Conservation (phyloP, 176 grass and related monocot genomes). For the Pontederia paniculata region DNA sequence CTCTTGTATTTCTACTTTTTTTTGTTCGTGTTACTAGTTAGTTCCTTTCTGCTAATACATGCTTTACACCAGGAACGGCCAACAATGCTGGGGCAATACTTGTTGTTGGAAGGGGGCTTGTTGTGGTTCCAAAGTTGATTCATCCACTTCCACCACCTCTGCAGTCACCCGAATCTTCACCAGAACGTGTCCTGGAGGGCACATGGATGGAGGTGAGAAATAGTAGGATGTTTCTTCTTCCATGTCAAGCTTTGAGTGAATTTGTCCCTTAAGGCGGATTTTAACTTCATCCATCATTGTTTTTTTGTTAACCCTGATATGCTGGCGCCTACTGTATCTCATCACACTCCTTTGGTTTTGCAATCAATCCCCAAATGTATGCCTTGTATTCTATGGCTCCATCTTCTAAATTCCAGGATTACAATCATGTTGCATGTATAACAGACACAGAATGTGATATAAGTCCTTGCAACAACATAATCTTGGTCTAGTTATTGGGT, state of each 20-base stretch:
- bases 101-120: slow-evolving; percentile 82
- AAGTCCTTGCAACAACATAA: no score
- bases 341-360: no score
- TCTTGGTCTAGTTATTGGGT: no score
- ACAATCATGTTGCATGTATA: no score
- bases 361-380: no score
- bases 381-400: no score
- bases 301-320: no score
- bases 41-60: slow-evolving; percentile 13
- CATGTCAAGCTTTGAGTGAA: background rate
- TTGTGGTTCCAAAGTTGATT: slow-evolving; percentile 87
- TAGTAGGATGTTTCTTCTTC: background rate
- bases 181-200: slow-evolving; percentile 56
- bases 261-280: background rate
- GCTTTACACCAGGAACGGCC: slow-evolving; percentile 55
- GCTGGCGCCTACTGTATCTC: no score
- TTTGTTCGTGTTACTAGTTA: background rate
- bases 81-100: slow-evolving; percentile 99
- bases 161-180: slow-evolving; percentile 84
- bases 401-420: no score
- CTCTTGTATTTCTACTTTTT: no score
- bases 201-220: slow-evolving; percentile 95
- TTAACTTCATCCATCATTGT: no score
- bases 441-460: no score
- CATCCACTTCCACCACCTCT: slow-evolving; percentile 94